Base-by-base conservation (phyloP, 164 flowering plant species). In the Santalum album region DNA sequence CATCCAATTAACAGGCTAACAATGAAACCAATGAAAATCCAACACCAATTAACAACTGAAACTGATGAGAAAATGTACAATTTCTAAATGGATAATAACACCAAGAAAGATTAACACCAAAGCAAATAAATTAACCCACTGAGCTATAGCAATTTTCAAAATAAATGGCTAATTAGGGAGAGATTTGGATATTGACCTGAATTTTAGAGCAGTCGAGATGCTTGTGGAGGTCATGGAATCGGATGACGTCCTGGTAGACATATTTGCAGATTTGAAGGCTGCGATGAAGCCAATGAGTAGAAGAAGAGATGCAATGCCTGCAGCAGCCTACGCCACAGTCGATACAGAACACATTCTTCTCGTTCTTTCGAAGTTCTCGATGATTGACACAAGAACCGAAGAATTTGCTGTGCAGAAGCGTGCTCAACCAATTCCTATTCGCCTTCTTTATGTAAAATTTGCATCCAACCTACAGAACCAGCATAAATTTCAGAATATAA, bases 181-280 rank as follows among this genome's bases (percentile, higher is more conserved):
- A 29, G 9, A 14, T 16, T 16, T 3, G 12, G 50, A n/a, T 20
- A 19, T 9, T 23, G 14, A 49, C 91, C 81, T 82, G 89, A 63
- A 84, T 77, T 60, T 62, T 58, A 6, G 83, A 80, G 27, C 91
- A 87, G 50, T 84, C 89, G 1, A 84, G 64, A 44, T 69, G 61
- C 54, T 76, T 71, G 55, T 84, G 83, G 23, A 87, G 68, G 21
- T 80, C 89, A 36, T 69, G 81, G 24, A 82, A 72, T 14, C 82
- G 80, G 47, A 87, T 72, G 6, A 84, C 91, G 46, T 87, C 80
- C 7, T 73, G 76, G 47, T 87, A 84, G 7, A 87, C 84, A 61
- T 87, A 87, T 64, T 75, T 78, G 59, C 91, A 72, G 57, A 87
- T 76, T 69, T 84, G 83, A 26, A 84, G 75, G 7, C 61, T 47